phyloP scores from a whole-genome alignment of 371 early-diverging fungal genomes.

The Circinella umbellata region DNA sequence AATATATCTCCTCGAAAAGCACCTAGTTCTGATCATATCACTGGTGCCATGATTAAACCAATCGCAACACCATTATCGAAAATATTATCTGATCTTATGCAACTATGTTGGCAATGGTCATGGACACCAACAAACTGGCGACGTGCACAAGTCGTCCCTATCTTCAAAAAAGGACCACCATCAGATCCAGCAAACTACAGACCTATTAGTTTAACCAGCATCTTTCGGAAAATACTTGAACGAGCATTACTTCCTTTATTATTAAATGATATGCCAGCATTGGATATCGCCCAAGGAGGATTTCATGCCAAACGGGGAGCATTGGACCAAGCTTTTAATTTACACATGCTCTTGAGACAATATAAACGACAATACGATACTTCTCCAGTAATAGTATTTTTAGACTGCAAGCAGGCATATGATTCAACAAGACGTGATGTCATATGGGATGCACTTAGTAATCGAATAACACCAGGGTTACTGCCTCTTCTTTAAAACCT shows the following conservation, averaged over 20 bases:
- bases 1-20: constrained; percentile 17
- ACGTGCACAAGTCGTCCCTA: constrained; percentile 26
- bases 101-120: constrained; percentile 29
- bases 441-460: constrained; percentile 18
- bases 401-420: constrained; percentile 32
- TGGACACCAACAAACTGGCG: constrained; percentile 26
- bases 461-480: not conserved
- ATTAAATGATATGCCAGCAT: not conserved
- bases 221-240: constrained; percentile 23
- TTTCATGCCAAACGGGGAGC: constrained; percentile 24
- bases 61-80: constrained; percentile 5
- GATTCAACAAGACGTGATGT: constrained; percentile 20
- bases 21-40: constrained; percentile 31
- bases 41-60: constrained; percentile 30
- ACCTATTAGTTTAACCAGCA: constrained; percentile 23
- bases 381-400: constrained; percentile 21
- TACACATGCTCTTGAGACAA: constrained; percentile 20
- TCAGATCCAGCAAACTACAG: constrained; percentile 22
- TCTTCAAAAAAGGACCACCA: constrained; percentile 24
- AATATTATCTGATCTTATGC: constrained; percentile 14
- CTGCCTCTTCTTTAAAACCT: constrained; percentile 18
- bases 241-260: constrained; percentile 6
- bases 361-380: not conserved
- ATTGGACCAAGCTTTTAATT: constrained; percentile 28
- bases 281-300: constrained; percentile 29